Percentiles rank a stretch among this genome's conserved stretches.
Evolutionary conservation across 306 rosid genomes (phyloP).

Genomic region (Glycine soja): DNA sequence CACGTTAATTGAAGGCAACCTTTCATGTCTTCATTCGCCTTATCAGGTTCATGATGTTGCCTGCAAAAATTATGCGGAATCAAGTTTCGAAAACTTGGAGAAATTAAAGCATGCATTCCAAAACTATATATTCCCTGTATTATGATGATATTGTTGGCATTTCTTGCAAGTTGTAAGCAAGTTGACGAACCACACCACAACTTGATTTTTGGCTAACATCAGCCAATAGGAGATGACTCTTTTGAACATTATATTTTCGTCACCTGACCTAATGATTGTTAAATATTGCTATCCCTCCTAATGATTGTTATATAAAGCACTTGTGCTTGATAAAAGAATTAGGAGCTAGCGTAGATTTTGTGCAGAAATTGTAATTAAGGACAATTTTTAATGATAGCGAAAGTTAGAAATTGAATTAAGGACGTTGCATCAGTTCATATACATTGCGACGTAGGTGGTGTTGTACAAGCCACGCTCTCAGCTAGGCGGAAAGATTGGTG

Average conservation of each 20-base stretch:
- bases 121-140: neutral
- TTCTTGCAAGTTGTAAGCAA: conserved; percentile 29
- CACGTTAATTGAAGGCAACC: neutral
- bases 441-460: neutral
- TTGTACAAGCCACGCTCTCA: neutral
- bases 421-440: too few species aligned
- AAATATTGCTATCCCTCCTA: neutral
- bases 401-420: neutral
- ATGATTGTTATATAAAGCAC: neutral
- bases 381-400: neutral
- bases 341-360: too few species aligned
- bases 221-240: neutral
- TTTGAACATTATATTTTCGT: too few species aligned
- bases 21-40: conserved; percentile 23
- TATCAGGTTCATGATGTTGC: conserved; percentile 13
- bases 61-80: conserved; percentile 3
- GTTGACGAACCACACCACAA: conserved; percentile 22
- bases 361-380: too few species aligned
- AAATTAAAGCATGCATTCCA: neutral
- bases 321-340: too few species aligned
- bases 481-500: neutral
- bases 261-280: neutral
- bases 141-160: neutral
- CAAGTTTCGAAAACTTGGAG: conserved; percentile 7
- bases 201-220: conserved; percentile 8